Base-by-base conservation (phyloP, 2,329 filamentous ascomycete genomes). In the Pseudocercospora cruenta region DNA sequence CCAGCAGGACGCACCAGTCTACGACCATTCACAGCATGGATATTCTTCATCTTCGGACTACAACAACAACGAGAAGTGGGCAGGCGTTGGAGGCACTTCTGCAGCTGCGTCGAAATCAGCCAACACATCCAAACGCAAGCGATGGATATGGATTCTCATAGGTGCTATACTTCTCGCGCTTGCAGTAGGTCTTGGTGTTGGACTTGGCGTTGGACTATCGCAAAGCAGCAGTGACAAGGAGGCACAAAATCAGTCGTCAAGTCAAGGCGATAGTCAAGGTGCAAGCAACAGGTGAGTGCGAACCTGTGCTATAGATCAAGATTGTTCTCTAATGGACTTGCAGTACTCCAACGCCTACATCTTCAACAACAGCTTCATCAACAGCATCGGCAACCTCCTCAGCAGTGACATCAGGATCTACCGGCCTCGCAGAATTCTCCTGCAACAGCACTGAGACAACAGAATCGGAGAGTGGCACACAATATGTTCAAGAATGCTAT, bases 361-460 rank as follows among this genome's bases (percentile, higher is more conserved):
- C 36, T 16, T 39, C 49, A 4, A 54, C 62, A 10, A 51, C 62
- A 51, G 49, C 36, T 16, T 39, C 49, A 4, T 45, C 62, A 16
- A 51, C 62, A 51, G 49, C 49, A 4, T 53, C 62, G 16, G 36
- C 43, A 21, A 67, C 47, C 8, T 31, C 62, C 14, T 60, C 64
- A 4, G 54, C 58, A 12, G 62, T 69, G 24, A 67, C 64, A 5
- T 62, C 64, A 21, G 64, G 67, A 31, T 62, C 61, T 22, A 69
- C 67, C 1, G 67, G 67, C 58, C 58, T 69, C 6, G 67, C 67
- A 31, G 36, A 66, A 39, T 67, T 67, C 64, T 67, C 62, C 43
- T 69, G 64, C 51, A 62, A 59, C 47, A 60, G 55, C 58, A 58
- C 53, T 22, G 24, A 64, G 45, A 62, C 54, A 12, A 66, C 62